Evolutionary conservation across 768 basidiomycete genomes (phyloP), one percentile per base, ranked within the genome.

Genomic region (Pulveroboletus ravenelii): DNA sequence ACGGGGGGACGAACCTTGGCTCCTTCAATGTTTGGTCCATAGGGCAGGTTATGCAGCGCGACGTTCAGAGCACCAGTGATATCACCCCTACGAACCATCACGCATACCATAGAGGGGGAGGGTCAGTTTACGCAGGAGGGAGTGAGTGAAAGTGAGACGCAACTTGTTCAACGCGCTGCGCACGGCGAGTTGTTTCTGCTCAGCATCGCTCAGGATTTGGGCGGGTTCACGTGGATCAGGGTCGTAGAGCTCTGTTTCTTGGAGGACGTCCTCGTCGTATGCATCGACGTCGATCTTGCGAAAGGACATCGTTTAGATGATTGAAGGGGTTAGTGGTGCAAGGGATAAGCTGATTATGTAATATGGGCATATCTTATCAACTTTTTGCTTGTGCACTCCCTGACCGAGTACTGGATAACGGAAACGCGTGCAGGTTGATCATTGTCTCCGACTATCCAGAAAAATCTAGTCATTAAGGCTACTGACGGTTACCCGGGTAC

Each of bases 221-320:
- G 78, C 73, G 3, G 93, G 85, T 43, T 82, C 81, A 46, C 93
- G 76, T 7, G 90, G 86, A 64, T 97, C 93, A 3, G 87, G 78
- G 29, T 89, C 87, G 66, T 86, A 94, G 27, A 97, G 80, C 57
- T 95, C 93, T 14, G 80, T 80, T 51, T 93, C 89, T 40, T 85
- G 79, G 7, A 97, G 71, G 20, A 83, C 79, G 61, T 97, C 95
- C 68, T 97, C 95, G 65, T 98, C 95, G 72, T 84, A 91, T 36
- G 74, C 78, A 72, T 98, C 95, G 63, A 97, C 87, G 73, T 97
- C 86, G 71, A 96, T 92, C 71, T 93, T 94, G 60, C 94, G 78
- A 70, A 93, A 96, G 46, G 83, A 81, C 74, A 76, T 80, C 61
- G 71, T 71, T 6, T 12, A 47, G 48, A 23, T 31, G 38, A 37